Evolutionary conservation across 2,329 filamentous ascomycete species (phyloP), one percentile per base, ranked within the genome.

Genomic region (Diplocarpon rosae): DNA sequence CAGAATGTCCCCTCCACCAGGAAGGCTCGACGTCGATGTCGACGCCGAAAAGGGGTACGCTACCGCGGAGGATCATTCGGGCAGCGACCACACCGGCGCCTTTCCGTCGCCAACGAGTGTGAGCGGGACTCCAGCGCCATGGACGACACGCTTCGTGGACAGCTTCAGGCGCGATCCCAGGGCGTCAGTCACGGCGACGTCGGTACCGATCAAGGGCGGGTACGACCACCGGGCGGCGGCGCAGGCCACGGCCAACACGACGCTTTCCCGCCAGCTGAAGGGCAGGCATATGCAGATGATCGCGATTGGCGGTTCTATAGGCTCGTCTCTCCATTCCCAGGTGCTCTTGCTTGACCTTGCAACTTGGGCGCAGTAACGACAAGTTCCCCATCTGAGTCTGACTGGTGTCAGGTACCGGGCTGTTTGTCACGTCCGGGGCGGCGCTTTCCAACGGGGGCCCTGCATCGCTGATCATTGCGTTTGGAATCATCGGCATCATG

Each of bases 241-340:
- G 1, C 65, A 69, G 27, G 69, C 69, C 30, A 89, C 86, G 1
- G 83, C 85, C 6, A 74, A 81, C 51, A 82, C 85, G 34, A 80
- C 83, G 5, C 71, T 95, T 39, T 77, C 83, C 14, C 68, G 70
- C 52, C 70, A 71, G 37, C 64, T 76, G 35, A 67, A 70, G 53
- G 68, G 69, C 35, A 63, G 72, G 35, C 72, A 75, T 52, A 69
- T 76, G 48, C 71, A 71, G 56, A 76, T 77, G 74, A 77, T 77
- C 65, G 83, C 82, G 49, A 49, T 55, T 41, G 54, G 55, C 30
- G 55, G 55, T 16, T 50, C 49, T 9, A 57, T 57, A 39, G 54
- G 56, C 52, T 33, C 30, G 81, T 80, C 59, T 32, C n/a, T 5
- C 10, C 9, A 16, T 16, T 16, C 13, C 16, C 30, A 12, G 30